Evolutionary conservation across 2,329 filamentous ascomycete genomes (phyloP), one percentile per base, ranked within the genome.

Genomic region (Westerdykella aurantiaca): DNA sequence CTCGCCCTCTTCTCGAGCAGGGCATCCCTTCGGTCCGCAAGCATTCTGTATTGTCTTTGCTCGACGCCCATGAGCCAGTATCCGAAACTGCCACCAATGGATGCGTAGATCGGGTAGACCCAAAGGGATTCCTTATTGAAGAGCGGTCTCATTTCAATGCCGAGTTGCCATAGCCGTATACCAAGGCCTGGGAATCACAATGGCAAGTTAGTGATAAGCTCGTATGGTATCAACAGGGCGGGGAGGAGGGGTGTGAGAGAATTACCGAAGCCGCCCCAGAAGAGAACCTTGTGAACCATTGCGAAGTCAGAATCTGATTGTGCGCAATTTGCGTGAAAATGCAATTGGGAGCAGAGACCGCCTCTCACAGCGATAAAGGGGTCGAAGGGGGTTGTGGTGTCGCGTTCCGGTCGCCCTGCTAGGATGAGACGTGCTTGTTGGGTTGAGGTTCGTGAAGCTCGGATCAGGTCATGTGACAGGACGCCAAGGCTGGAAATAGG

Each of bases 21-120:
- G 44, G 77, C 70, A 56, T 86, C 78, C 75, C 89, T 90, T 64
- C 90, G 83, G 64, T 91, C 85, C 53, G 77, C 74, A 47, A 98
- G 74, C 50, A 89, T 79, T 53, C 80, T 79, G 56, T 84, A 78
- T 72, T 97, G 91, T 66, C 82, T 78, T 62, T 87, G 75, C 69
- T 96, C 88, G 44, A 97, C 87, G 51, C 88, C 87, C 74, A 90
- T 83, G 58, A 98, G 76, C 89, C 91, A 98, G 78, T 96, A 96
- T 57, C 93, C 93, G 72, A 97, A 96, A 72, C 85, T 88, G 58
- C 84, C 90, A 58, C 90, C 90, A 51, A 88, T 81, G 57, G 80
- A 80, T 46, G 83, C 90, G 72, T 93, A 98, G 58, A 91, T 72
- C 43, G 93, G 93, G 75, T 95, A 98, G 41, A 82, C 88, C 86